These are phyloP conservation scores for Ambispora gerdemannii DNA, from an alignment of 192 early-diverging fungal species.

Conservation along the genomic window DNA sequence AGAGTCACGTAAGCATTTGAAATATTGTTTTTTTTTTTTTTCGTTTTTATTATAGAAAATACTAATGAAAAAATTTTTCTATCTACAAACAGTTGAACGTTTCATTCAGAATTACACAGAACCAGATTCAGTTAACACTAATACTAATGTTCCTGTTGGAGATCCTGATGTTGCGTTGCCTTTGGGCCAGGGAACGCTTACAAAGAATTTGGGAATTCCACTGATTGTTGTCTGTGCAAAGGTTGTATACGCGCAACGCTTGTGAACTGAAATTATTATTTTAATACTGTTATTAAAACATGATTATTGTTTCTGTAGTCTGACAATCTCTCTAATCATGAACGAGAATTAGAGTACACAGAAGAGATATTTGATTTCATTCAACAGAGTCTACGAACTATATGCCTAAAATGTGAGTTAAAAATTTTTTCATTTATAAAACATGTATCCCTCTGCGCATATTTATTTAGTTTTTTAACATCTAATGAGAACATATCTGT, in stretches of 20 bases:
- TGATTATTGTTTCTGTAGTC: conserved; percentile 40
- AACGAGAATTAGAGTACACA: conserved; percentile 77
- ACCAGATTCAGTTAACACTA: conserved; percentile 41
- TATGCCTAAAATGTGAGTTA: conserved; percentile 82
- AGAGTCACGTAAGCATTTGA: conserved; percentile 51
- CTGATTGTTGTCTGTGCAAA: conserved; percentile 89
- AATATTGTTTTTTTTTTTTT: background rate
- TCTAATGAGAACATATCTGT: no score
- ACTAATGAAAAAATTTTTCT: background rate
- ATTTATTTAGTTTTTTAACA: background rate
- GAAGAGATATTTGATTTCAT: conserved; percentile 97
- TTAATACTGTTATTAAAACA: background rate
- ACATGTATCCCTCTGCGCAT: no score
- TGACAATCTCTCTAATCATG: conserved; percentile 69
- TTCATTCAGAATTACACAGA: conserved; percentile 72
- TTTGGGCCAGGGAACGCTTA: conserved; percentile 75
- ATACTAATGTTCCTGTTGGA: conserved; percentile 34
- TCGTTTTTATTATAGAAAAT: conserved; percentile 17
- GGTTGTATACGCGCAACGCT: conserved; percentile 38
- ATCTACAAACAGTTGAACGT: conserved; percentile 52
- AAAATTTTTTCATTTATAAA: background rate
- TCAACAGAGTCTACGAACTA: conserved; percentile 84
- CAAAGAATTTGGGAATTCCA: conserved; percentile 82
- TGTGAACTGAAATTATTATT: background rate
- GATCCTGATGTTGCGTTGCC: conserved; percentile 58